Base-by-base conservation (phyloP, 495 filamentous ascomycete species). In the Penicillium waksmanii region DNA sequence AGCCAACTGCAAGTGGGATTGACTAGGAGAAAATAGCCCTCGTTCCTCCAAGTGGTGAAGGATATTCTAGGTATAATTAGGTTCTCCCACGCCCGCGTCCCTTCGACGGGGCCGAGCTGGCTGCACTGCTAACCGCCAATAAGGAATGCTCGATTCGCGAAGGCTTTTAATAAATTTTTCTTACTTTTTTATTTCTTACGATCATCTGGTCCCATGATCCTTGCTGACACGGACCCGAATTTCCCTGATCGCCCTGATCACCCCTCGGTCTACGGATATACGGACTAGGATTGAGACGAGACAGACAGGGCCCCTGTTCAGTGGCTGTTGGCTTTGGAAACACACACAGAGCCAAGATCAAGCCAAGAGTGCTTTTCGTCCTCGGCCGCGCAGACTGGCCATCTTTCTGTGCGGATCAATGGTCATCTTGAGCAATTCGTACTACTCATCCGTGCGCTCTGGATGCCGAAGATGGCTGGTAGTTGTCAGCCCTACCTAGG, bases 181-280 rank as follows among this genome's bases (percentile, higher is more conserved):
- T 13, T 18, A 9, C 1, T 5, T 43, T 43, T 43, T 15, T 43
- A n/a, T 43, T 43, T 43, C 40, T n/a, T 17, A 43, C 34, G 36
- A 19, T 18, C 42, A 8, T n/a, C 13, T 44, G 42, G n/a, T 44
- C 42, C 17, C 17, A 17, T 17, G n/a, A 19, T 44, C 42, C n/a
- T 11, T 38, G 36, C 15, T 44, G 15, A 44, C 42, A 44, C 42
- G 17, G 42, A 44, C 42, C 42, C 17, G 13, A 6, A 44, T 44
- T 44, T 6, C 42, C 42, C 42, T 44, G 42, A 44, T 44, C 42
- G 42, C 42, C 42, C n/a, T 44, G n/a, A 44, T 18, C 42, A 17
- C 15, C 17, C n/a, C 3, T 3, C 42, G 23, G 3, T 23, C 23
- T 23, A n/a, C 12, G 15, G 40, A 43, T 17, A 44, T 44, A n/a